Evolutionary conservation across 768 basidiomycete genomes (phyloP), one percentile per base, ranked within the genome.

Genomic region (Bullera alba): DNA sequence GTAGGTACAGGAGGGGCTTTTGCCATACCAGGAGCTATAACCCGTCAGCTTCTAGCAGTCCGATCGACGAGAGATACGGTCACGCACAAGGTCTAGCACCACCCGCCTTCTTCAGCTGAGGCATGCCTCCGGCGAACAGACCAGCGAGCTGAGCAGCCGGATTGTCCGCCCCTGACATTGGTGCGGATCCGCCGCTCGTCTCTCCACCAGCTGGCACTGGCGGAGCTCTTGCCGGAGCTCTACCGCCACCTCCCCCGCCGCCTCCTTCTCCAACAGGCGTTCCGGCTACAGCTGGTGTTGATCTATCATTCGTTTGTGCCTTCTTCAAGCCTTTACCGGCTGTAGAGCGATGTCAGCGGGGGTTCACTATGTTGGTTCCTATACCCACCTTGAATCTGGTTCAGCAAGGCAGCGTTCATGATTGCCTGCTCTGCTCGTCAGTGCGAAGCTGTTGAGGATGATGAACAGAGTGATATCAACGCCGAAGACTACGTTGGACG

Each of bases 51-150:
- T 44, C 41, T 3, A 56, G 30, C 60, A 41, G 50, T 21, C 21
- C 22, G 22, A 35, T 38, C 30, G 46, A 26, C 48, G 37, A 50
- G 51, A 42, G 12, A 55, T 48, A 23, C 23, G n/a, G 48, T 37
- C 32, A 54, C 36, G 47, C 47, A 55, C 53, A 37, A 37, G 53
- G 19, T 42, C 42, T 53, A 4, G 65, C 77, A 50, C 81, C 79
- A 12, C 82, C 85, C n/a, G 85, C 79, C 38, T 87, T 81, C 76
- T 85, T 92, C 64, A 93, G 69, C 67, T 86, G 91, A 3, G 91
- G 91, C 77, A 93, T 82, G 1, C 91, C 90, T 15, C 87, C 89
- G 38, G 90, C 88, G 65, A 95, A 92, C 10, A 95, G 73, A 1
- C 81, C 83, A 27, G 82, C 90, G 3, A 92, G 75, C 70, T 91